Evolutionary conservation across 83 land plant genomes (phyloP).

Genomic region (Picea abies): DNA sequence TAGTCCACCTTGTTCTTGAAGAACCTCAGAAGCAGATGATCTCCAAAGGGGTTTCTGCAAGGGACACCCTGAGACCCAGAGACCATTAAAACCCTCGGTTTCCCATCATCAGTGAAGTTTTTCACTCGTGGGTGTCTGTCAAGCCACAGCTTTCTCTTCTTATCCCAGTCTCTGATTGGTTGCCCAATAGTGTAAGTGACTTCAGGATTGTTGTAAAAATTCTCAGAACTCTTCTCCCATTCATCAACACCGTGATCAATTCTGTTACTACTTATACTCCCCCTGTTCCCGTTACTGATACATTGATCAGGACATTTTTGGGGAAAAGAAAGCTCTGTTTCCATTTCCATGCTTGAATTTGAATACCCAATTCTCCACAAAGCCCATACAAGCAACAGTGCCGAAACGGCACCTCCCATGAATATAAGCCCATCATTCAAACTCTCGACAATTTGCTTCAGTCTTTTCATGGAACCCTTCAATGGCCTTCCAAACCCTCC

Average conservation of each 20-base stretch:
- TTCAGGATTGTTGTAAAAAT: slow-evolving; percentile 34
- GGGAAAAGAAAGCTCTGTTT: slow-evolving; percentile 3
- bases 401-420: slow-evolving; percentile 38
- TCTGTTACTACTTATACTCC: neutral
- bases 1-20: slow-evolving; percentile 85
- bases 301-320: neutral
- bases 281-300: no score
- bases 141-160: slow-evolving; percentile 48
- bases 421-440: slow-evolving; percentile 32
- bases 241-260: neutral
- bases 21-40: slow-evolving; percentile 65
- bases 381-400: slow-evolving; percentile 46
- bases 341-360: neutral
- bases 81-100: slow-evolving; percentile 43
- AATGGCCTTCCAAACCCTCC: neutral
- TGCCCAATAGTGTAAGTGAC: slow-evolving; percentile 20
- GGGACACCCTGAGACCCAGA: slow-evolving; percentile 71
- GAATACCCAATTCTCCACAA: slow-evolving; percentile 21
- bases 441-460: neutral
- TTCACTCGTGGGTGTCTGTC: slow-evolving; percentile 24
- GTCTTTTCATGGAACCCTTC: neutral
- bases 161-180: slow-evolving; percentile 47
- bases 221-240: slow-evolving; percentile 10
- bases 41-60: slow-evolving; percentile 63
- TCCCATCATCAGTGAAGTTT: slow-evolving; percentile 20